Base-by-base conservation (phyloP, 352 stramenopile genomes). In the Phytophthora constricta region DNA sequence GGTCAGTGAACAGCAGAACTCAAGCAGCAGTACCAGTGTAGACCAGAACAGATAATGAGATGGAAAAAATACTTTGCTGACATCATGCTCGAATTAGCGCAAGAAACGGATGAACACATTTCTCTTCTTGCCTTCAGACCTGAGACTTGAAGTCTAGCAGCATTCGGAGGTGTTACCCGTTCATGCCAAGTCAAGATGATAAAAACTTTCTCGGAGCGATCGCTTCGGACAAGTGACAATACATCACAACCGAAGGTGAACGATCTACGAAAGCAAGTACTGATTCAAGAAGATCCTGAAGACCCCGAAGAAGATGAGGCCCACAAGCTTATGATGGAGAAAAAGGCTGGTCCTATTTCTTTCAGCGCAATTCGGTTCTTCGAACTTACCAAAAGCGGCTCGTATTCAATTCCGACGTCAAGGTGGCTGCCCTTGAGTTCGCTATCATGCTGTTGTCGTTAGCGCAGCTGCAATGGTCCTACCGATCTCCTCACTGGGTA, bases 311-410 rank as follows among this genome's bases (percentile, higher is more conserved):
- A 45, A 5, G 23, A 26, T 16, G 47, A 45, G 8, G 52, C 59
- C 17, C 50, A n/a, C 13, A 45, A 19, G 4, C 14, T 60, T 22
- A 27, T 42, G 2, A 23, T 41, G 11, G 66, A 66, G 4, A 70
- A 64, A 68, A 28, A 26, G 65, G 62, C 5, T 80, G 68, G 72
- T 47, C 64, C 1, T 65, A 22, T 10, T 67, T 77, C 17, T 48
- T 70, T 34, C 64, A 77, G 48, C 64, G 58, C 28, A 74, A 73
- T 25, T 52, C 51, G 1, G 49, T 77, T 20, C 33, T 66, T 17
- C 42, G 62, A 22, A 77, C 62, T 17, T 86, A 86, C 62, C 77
- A 86, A 53, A 82, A 79, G 47, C 73, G 68, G 19, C 26, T 75
- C 19, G 57, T 70, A 11, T 62, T 84, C 42, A 83, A 82, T 27